A percentile compares a stretch with the other conserved stretches of the same genome.
Evolutionary conservation across 2,329 filamentous ascomycete genomes (phyloP).

Genomic region (Akanthomyces dipterigenus): DNA sequence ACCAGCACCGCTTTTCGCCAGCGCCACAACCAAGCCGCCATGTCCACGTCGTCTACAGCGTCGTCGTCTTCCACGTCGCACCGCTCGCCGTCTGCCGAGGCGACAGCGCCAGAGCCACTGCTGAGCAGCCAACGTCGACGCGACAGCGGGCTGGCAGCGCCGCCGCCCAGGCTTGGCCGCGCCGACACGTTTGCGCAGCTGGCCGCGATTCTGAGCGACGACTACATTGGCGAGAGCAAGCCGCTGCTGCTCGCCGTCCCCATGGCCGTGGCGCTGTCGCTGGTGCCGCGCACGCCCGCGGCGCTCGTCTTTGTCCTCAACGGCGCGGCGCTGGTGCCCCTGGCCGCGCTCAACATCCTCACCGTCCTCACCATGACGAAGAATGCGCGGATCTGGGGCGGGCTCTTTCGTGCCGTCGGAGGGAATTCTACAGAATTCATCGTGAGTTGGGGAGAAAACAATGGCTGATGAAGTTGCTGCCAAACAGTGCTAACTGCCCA

Average conservation of each 20-base stretch:
- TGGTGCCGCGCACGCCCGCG: neutral
- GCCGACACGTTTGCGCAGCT: constrained; percentile 13
- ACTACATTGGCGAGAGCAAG: constrained; percentile 14
- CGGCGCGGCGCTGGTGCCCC: constrained; percentile 12
- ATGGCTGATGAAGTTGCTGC: too few species aligned
- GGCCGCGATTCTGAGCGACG: constrained; percentile 9
- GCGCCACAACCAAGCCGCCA: constrained; percentile 5
- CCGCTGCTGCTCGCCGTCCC: constrained; percentile 13
- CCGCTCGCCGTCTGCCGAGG: neutral
- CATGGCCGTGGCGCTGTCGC: neutral
- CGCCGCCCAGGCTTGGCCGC: neutral
- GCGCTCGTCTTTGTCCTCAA: constrained; percentile 12
- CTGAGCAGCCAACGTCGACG: neutral
- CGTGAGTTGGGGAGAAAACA: neutral
- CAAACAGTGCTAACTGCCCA: neutral
- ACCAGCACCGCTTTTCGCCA: constrained; percentile 2
- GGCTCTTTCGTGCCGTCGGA: constrained; percentile 12
- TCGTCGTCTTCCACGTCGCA: neutral
- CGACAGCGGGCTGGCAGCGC: neutral
- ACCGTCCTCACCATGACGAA: constrained; percentile 10
- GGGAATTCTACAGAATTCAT: constrained; percentile 14
- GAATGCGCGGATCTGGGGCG: constrained; percentile 9
- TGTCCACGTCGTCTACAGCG: neutral
- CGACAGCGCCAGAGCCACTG: neutral
- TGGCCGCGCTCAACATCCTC: constrained; percentile 14